Percentiles rank a stretch among this genome's conserved stretches.
Evolutionary conservation across 805 yeast genomes (phyloP).

Genomic region (Deakozyma indianensis): DNA sequence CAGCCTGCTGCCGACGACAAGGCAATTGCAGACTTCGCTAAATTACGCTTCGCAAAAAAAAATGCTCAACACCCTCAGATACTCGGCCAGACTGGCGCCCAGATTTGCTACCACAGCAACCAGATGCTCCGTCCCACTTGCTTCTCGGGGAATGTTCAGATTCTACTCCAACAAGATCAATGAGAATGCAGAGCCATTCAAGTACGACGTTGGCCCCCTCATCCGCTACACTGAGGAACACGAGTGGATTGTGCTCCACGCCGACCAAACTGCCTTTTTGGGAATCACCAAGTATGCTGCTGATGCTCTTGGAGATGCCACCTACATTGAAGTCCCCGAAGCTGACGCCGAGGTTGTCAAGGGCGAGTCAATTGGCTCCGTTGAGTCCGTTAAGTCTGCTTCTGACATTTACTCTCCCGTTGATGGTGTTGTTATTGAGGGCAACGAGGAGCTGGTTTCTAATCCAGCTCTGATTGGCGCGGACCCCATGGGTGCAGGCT

Average conservation of each 20-base stretch:
- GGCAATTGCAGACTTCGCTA: too few relatives aligned
- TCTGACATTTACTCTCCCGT: constrained; percentile 87
- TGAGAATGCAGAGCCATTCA: constrained; percentile 15
- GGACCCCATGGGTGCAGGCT: constrained; percentile 90
- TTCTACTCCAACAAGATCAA: constrained; percentile 18
- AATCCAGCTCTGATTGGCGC: constrained; percentile 67
- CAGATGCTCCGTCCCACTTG: background rate
- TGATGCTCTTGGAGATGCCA: constrained; percentile 93
- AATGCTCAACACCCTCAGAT: background rate
- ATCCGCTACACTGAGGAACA: constrained; percentile 66
- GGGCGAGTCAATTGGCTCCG: constrained; percentile 83
- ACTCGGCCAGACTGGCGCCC: background rate
- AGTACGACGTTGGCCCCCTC: constrained; percentile 14
- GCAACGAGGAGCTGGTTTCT: constrained; percentile 50
- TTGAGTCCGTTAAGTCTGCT: constrained; percentile 90
- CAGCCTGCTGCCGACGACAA: background rate
- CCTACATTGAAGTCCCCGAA: constrained; percentile 82
- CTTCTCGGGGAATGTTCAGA: too few relatives aligned
- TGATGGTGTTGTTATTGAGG: constrained; percentile 57
- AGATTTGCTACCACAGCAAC: background rate
- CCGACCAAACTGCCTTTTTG: constrained; percentile 64
- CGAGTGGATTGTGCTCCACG: constrained; percentile 85
- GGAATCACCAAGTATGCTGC: constrained; percentile 94
- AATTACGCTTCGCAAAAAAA: too few relatives aligned
- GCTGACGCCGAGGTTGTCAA: constrained; percentile 42